These are phyloP conservation scores for Chrysoporthe puriensis DNA, from an alignment of 2,329 filamentous ascomycete species.

Conservation along the genomic window DNA sequence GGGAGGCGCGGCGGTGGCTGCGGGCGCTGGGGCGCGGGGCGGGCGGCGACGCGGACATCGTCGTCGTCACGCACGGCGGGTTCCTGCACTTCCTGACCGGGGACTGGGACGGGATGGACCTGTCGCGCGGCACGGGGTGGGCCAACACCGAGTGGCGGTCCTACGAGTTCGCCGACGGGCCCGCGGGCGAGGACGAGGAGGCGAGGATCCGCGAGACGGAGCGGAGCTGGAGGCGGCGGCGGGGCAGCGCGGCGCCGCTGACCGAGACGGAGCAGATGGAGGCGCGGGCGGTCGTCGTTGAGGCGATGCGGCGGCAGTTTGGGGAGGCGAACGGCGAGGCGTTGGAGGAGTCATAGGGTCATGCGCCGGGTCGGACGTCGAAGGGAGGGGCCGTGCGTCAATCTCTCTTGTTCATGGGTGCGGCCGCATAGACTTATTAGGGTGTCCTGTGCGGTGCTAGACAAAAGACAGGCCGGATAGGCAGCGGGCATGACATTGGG, in stretches of 20 bases:
- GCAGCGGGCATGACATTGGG: not conserved
- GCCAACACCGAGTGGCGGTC: conserved; percentile 72
- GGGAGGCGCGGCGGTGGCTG: conserved; percentile 63
- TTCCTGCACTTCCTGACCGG: conserved; percentile 85
- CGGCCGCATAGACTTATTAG: no score
- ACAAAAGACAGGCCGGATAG: not conserved
- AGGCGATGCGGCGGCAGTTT: conserved; percentile 38
- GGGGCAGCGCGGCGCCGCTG: conserved; percentile 45
- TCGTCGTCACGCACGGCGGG: conserved; percentile 80
- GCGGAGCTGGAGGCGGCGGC: conserved; percentile 51
- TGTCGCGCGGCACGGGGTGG: conserved; percentile 56
- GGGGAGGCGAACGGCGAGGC: conserved; percentile 3
- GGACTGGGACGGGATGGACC: conserved; percentile 69
- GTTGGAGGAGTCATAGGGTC: no score
- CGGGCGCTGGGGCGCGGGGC: conserved; percentile 47
- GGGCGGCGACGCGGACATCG: conserved; percentile 58
- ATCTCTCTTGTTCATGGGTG: not conserved
- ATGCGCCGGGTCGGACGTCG: not conserved
- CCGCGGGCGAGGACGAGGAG: conserved; percentile 51
- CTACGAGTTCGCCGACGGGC: conserved; percentile 62
- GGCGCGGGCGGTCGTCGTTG: conserved; percentile 44
- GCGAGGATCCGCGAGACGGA: conserved; percentile 53
- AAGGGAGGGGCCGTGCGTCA: not conserved
- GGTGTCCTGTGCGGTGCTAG: not conserved
- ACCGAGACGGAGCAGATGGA: conserved; percentile 52